Percentiles rank a stretch among this genome's conserved stretches.
phyloP scores from a whole-genome alignment of 2,329 filamentous ascomycete species.

The Ophiostoma sp. region DNA sequence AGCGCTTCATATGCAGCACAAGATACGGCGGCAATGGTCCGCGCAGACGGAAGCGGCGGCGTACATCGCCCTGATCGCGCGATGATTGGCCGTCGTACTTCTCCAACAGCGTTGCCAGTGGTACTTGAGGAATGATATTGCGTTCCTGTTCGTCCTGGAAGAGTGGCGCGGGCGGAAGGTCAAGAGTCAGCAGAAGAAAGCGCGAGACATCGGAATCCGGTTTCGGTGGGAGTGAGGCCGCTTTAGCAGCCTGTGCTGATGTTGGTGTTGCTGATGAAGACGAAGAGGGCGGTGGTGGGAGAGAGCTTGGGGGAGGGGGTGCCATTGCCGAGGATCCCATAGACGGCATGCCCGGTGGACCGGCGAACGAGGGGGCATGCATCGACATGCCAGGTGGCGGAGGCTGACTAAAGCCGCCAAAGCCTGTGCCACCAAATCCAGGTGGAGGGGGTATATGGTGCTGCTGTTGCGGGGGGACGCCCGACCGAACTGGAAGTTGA shows the following conservation, averaged over 20 bases:
- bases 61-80: slow-evolving; percentile 82
- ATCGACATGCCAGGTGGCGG: slow-evolving; percentile 13
- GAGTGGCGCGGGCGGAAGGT: slow-evolving; percentile 83
- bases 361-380: slow-evolving; percentile 3
- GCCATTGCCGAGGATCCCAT: not conserved
- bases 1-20: slow-evolving; percentile 93
- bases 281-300: slow-evolving; percentile 3
- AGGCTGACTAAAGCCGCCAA: slow-evolving; percentile 6
- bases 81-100: slow-evolving; percentile 89
- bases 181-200: slow-evolving; percentile 88
- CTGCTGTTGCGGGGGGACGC: not conserved
- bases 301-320: not conserved
- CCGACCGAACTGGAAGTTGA: not conserved
- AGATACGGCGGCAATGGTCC: slow-evolving; percentile 90
- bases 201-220: slow-evolving; percentile 62
- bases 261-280: not conserved
- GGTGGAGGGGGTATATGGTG: slow-evolving; percentile 20
- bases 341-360: slow-evolving; percentile 1
- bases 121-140: slow-evolving; percentile 93
- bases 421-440: slow-evolving; percentile 12
- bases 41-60: slow-evolving; percentile 81
- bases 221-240: slow-evolving; percentile 38
- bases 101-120: slow-evolving; percentile 72
- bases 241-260: not conserved
- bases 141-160: slow-evolving; percentile 93